A percentile compares a stretch with the other conserved stretches of the same genome.
Conservation (phyloP, 306 rosid genomes). For the Malus domestica region ASM211411v1 NC_041803.1:159501-160000, state of each 20-base stretch:
- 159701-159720: constrained; percentile 25
- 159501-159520: constrained; percentile 87
- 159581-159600: constrained; percentile 6
- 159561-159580: neutral
- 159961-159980: no score
- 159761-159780: neutral
- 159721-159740: constrained; percentile 1
- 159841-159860: neutral
- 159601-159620: neutral
- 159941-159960: no score
- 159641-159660: constrained; percentile 78
- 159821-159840: neutral
- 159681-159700: constrained; percentile 73
- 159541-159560: constrained; percentile 88
- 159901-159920: no score
- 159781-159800: neutral
- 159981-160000: no score
- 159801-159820: neutral
- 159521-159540: constrained; percentile 89
- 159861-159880: no score
- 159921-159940: no score
- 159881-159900: no score
- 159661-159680: constrained; percentile 96
- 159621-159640: neutral
- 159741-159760: neutral